Conservation (phyloP, 495 filamentous ascomycete species). For the Melanomma pulvis-pyrius region DNA sequence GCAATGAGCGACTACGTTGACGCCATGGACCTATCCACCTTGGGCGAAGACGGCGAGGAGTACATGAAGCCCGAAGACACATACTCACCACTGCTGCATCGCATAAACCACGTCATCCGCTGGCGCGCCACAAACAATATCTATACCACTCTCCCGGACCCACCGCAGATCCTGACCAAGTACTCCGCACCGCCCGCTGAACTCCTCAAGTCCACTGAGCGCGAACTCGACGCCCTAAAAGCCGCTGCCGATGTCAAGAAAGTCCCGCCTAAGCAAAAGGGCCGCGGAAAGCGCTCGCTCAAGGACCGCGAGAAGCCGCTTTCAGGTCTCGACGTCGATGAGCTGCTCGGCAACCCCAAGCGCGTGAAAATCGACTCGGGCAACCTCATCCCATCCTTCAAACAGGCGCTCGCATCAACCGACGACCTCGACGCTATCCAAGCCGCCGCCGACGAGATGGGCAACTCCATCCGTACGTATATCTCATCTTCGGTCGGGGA, state of each 20-base stretch:
- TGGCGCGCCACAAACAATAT: constrained; percentile 71
- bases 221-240: constrained; percentile 64
- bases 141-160: constrained; percentile 65
- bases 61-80: constrained; percentile 80
- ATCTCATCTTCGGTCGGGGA: constrained; percentile 76
- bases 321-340: constrained; percentile 86
- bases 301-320: constrained; percentile 79
- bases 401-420: constrained; percentile 69
- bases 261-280: constrained; percentile 78
- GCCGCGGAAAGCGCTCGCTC: constrained; percentile 68
- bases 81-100: constrained; percentile 90
- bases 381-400: constrained; percentile 93
- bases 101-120: constrained; percentile 81
- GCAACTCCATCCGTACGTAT: constrained; percentile 65
- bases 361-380: constrained; percentile 67
- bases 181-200: constrained; percentile 75
- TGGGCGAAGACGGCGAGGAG: constrained; percentile 75
- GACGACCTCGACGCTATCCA: constrained; percentile 64
- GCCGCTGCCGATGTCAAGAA: constrained; percentile 81
- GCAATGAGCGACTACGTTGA: constrained; percentile 93
- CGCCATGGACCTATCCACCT: constrained; percentile 80
- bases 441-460: constrained; percentile 75
- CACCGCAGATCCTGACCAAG: constrained; percentile 68
- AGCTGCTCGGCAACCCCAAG: constrained; percentile 64
- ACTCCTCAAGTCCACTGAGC: constrained; percentile 58